These are phyloP conservation scores for Dryadomyces sulphureus DNA, from an alignment of 2,329 filamentous ascomycete species.

Conservation along the genomic window DNA sequence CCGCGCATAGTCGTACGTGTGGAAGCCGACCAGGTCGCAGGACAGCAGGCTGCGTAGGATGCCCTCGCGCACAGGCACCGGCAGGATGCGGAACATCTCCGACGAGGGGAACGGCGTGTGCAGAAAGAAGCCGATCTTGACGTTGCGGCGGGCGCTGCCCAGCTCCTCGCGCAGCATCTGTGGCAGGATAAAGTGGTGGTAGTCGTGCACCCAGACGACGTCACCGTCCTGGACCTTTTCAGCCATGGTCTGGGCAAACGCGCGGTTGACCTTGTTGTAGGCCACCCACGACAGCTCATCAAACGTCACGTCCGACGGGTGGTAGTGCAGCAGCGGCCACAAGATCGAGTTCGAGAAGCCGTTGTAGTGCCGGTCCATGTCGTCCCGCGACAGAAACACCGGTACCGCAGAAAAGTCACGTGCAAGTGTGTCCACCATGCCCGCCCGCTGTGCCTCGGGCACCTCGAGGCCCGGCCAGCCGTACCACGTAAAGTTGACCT, in stretches of 20 bases:
- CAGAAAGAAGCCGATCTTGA: slow-evolving; percentile 96
- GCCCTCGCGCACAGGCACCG: slow-evolving; percentile 83
- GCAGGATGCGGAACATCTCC: slow-evolving; percentile 91
- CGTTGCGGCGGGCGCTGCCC: slow-evolving; percentile 65
- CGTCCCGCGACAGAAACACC: slow-evolving; percentile 83
- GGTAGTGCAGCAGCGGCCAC: slow-evolving; percentile 98
- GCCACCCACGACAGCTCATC: slow-evolving; percentile 90
- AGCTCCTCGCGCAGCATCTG: slow-evolving; percentile 90
- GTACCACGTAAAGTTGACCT: slow-evolving; percentile 95
- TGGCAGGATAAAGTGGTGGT: slow-evolving; percentile 93
- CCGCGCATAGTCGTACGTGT: slow-evolving; percentile 97
- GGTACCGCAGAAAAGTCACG: slow-evolving; percentile 82
- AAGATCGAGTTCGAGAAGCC: slow-evolving; percentile 97
- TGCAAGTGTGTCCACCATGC: slow-evolving; percentile 63
- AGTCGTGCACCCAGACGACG: slow-evolving; percentile 96
- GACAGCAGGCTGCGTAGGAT: slow-evolving; percentile 77
- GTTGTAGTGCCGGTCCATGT: slow-evolving; percentile 93
- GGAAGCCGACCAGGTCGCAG: slow-evolving; percentile 92
- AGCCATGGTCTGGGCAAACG: slow-evolving; percentile 79
- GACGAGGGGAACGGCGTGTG: slow-evolving; percentile 95
- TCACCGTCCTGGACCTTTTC: slow-evolving; percentile 86
- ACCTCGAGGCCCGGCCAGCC: slow-evolving; percentile 93
- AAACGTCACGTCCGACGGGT: slow-evolving; percentile 95
- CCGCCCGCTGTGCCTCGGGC: slow-evolving; percentile 63
- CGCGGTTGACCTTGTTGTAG: slow-evolving; percentile 81